A percentile compares a stretch with the other conserved stretches of the same genome.
These are phyloP conservation scores for Penicillium sp. DNA, from an alignment of 2,329 filamentous ascomycete species.

Conservation along the genomic window DNA sequence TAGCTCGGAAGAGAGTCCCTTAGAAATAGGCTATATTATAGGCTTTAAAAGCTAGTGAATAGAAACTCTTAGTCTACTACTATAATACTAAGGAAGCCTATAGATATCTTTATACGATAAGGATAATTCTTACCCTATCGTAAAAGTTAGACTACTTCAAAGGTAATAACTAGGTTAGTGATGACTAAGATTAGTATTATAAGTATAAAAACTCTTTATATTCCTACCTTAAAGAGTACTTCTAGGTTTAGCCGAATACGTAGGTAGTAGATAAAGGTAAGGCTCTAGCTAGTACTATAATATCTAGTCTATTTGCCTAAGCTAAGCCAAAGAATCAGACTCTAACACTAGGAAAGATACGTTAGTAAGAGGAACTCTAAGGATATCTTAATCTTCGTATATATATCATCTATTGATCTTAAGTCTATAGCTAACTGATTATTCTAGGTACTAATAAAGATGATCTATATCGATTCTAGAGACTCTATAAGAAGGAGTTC, in stretches of 20 bases:
- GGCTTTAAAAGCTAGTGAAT: background rate
- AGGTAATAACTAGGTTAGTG: background rate
- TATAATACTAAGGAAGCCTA: background rate
- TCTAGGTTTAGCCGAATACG: background rate
- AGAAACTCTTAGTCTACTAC: background rate
- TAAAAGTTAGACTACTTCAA: background rate
- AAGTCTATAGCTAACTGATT: background rate
- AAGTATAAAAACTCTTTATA: background rate
- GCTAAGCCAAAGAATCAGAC: no score
- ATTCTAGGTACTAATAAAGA: background rate
- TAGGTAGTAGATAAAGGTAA: background rate
- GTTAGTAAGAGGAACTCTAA: background rate
- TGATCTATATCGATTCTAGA: background rate
- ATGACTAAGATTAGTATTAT: background rate
- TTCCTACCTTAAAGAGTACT: background rate
- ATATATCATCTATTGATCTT: background rate
- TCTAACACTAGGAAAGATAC: background rate
- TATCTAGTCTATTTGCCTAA: background rate
- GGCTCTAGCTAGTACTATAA: background rate
- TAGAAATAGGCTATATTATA: constrained; percentile 14
- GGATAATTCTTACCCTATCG: background rate
- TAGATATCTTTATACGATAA: background rate
- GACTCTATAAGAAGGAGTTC: background rate
- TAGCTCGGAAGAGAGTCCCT: constrained; percentile 6
- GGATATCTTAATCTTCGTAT: background rate